Evolutionary conservation across 306 rosid genomes (phyloP), one percentile per base, ranked within the genome.

Genomic region (Quillaja saponaria): DNA sequence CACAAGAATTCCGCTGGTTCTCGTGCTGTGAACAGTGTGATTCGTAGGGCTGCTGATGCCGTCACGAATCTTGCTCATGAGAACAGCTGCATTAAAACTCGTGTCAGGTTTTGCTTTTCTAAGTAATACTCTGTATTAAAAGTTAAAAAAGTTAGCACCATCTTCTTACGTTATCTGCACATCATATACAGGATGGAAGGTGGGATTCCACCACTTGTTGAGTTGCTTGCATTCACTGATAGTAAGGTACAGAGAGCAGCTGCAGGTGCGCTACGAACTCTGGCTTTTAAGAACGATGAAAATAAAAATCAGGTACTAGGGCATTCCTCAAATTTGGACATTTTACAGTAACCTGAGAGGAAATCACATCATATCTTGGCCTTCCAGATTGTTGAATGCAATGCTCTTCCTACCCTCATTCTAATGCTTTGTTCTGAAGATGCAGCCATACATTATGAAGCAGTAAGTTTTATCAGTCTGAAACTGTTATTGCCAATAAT

Each of bases 1-100:
- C 87, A 81, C 64, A 83, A 67, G 63, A 72, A 75, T 65, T 62
- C 81, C 64, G 63, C 78, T 34, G 20, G 76, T 45, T 81, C 84
- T 61, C 89, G 99, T 31, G 88, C 95, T 61, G 77, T 89, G 56
- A 82, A 80, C 56, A 89, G 96, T 50, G 95, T 89, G 64, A 92
- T 89, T 78, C 96, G 99, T 56, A 85, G 99, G 69, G 94, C 99
- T 72, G 96, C 99, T n/a, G 99, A 92, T 74, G 99, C 99, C 14
- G 71, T 89, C 57, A 92, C 99, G 55, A 92, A 92, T 72, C 99
- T 92, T 66, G 99, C 99, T 67, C 99, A 92, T 68, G 99, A 92
- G 78, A 92, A 92, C 68, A 86, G 99, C 73, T 72, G 76, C 89
- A 87, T 92, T 73, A 92, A 92, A 81, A 88, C 91, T 34, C 82